A percentile compares a stretch with the other conserved stretches of the same genome.
These are phyloP conservation scores for Trapa incisa DNA, from an alignment of 345 rosid species.

Conservation along the genomic window DNA sequence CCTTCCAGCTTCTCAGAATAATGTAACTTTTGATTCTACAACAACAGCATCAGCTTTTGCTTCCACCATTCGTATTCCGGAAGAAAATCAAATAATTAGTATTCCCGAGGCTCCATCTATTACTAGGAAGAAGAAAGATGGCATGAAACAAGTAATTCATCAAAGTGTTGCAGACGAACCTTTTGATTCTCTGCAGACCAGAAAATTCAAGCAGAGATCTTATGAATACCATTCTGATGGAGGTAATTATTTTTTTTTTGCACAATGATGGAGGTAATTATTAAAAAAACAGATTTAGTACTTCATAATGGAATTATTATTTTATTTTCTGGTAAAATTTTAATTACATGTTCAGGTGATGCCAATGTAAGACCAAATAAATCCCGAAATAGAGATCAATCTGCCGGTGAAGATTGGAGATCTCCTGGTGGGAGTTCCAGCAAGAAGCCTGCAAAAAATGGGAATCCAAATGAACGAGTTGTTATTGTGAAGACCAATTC, in stretches of 20 bases:
- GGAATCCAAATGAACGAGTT: too few relatives aligned
- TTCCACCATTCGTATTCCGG: constrained; percentile 27
- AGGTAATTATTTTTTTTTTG: constrained; percentile 55
- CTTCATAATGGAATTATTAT: too few relatives aligned
- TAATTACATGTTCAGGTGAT: not conserved
- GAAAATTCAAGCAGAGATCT: constrained; percentile 35
- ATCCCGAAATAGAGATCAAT: constrained; percentile 35
- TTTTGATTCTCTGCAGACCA: constrained; percentile 21
- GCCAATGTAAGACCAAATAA: constrained; percentile 56
- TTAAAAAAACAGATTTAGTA: too few relatives aligned
- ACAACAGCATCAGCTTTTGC: constrained; percentile 22
- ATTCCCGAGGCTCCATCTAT: constrained; percentile 10
- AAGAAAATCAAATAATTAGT: constrained; percentile 16
- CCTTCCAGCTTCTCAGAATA: constrained; percentile 17
- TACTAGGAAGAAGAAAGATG: constrained; percentile 45
- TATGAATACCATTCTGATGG: constrained; percentile 40
- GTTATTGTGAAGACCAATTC: too few relatives aligned
- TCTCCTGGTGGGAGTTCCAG: not conserved
- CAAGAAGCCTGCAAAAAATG: not conserved
- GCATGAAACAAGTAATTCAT: constrained; percentile 32
- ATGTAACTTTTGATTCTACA: constrained; percentile 17
- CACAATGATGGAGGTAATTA: constrained; percentile 69
- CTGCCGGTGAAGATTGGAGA: constrained; percentile 20
- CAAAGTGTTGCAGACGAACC: constrained; percentile 18
- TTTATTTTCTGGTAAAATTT: too few relatives aligned